Conservation (phyloP, 306 rosid genomes). For the Trichosanthes truncata region DNA sequence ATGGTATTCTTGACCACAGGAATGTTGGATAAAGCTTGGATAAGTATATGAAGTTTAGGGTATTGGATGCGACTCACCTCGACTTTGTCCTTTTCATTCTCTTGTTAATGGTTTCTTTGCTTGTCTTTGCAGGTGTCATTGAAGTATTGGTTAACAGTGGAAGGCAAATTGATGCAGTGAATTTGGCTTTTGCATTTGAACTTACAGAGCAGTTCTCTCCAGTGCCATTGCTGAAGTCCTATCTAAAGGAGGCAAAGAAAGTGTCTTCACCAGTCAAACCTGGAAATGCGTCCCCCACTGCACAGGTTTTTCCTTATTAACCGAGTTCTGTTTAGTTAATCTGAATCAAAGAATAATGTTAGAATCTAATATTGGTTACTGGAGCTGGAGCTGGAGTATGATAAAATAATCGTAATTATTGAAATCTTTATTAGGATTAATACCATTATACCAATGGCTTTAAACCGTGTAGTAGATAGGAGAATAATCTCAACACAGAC, state of each 20-base stretch:
- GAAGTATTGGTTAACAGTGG: slow-evolving; percentile 75
- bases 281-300: slow-evolving; percentile 64
- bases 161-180: slow-evolving; percentile 92
- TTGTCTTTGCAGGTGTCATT: slow-evolving; percentile 61
- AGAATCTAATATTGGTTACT: not conserved
- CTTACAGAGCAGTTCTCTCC: slow-evolving; percentile 69
- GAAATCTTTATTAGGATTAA: not conserved
- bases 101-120: slow-evolving; percentile 3
- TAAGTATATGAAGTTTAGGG: not conserved
- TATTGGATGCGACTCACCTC: not conserved
- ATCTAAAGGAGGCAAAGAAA: slow-evolving; percentile 87
- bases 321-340: not conserved
- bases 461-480: not conserved
- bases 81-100: not conserved
- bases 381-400: not conserved
- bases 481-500: not conserved
- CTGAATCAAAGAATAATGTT: not conserved
- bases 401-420: not conserved
- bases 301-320: slow-evolving; percentile 39
- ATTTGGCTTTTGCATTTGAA: slow-evolving; percentile 85
- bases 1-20: not conserved
- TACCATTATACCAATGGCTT: not conserved
- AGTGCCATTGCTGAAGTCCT: slow-evolving; percentile 73
- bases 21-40: not conserved
- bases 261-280: slow-evolving; percentile 57